Conservation (phyloP, 2,329 filamentous ascomycete species). For the Pezicula radicicola region DNA sequence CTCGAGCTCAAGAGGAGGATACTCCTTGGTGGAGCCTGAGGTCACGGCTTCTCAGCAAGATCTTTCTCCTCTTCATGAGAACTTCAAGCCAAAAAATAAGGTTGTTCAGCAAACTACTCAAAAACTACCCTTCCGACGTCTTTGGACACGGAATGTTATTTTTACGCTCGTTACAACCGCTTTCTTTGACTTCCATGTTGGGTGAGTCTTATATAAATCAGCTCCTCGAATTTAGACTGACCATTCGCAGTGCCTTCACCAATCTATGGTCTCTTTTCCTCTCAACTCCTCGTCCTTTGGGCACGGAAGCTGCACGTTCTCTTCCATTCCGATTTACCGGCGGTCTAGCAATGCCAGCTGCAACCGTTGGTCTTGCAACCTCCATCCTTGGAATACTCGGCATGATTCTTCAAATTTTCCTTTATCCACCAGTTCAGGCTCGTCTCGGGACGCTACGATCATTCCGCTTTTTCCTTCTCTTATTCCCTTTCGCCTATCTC, state of each 20-base stretch:
- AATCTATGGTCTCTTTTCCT: slow-evolving; percentile 58
- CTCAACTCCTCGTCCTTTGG: slow-evolving; percentile 47
- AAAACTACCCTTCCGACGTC: slow-evolving; percentile 12
- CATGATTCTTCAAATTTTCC: slow-evolving; percentile 63
- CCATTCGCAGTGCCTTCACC: slow-evolving; percentile 44
- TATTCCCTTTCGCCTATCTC: slow-evolving; percentile 67
- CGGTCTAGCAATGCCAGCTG: slow-evolving; percentile 64
- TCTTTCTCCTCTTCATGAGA: neutral
- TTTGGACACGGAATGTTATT: slow-evolving; percentile 25
- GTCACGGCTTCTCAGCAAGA: neutral
- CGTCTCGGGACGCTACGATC: slow-evolving; percentile 63
- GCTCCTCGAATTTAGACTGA: slow-evolving; percentile 39
- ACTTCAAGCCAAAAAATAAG: slow-evolving; percentile 1
- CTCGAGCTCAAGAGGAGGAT: slow-evolving; percentile 10
- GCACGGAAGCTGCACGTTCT: slow-evolving; percentile 10
- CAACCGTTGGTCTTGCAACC: slow-evolving; percentile 65
- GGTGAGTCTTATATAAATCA: slow-evolving; percentile 13
- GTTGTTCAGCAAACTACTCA: neutral
- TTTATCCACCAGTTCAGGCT: slow-evolving; percentile 64
- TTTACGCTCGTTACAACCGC: slow-evolving; percentile 50
- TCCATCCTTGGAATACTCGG: slow-evolving; percentile 68
- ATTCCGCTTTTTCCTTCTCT: slow-evolving; percentile 62
- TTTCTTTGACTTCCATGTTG: slow-evolving; percentile 27
- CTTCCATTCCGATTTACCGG: slow-evolving; percentile 47
- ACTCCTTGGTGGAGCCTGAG: slow-evolving; percentile 7